Evolutionary conservation across 2,329 filamentous ascomycete species (phyloP), one percentile per base, ranked within the genome.

Genomic region (Graphiopsis chlorocephala): DNA sequence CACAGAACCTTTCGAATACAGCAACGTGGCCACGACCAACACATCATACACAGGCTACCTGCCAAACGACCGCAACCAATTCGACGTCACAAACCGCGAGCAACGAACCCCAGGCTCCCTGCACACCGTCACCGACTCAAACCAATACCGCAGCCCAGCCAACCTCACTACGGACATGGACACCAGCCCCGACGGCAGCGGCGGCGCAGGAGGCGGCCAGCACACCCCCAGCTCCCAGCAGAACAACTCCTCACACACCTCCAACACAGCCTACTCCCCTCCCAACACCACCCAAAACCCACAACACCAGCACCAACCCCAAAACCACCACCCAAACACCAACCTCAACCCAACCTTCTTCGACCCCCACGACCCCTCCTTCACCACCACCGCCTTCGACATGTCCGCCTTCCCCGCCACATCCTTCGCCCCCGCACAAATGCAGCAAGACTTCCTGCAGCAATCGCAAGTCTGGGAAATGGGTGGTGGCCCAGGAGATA

Each of bases 151-250:
- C n/a, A 73, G 71, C 63, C 69, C 71, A 23, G 48, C 33, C n/a
- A 66, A 64, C 50, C 35, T 63, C 31, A 64, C 52, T 38, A 63
- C 56, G 15, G 70, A 73, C 15, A 75, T 74, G 73, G 72, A 74
- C 61, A 70, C 67, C 25, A 74, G 70, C 66, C 72, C 72, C 7
- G 71, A 74, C 61, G 69, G 67, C 42, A 75, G 71, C 61, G 65
- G 64, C 29, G 25, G 55, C 20, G 60, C 25, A 12, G 58, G 38
- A 20, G 66, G 70, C 28, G 71, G 72, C 42, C 67, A 71, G 14
- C 66, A 66, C 15, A 74, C 70, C 5, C 73, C 73, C 2, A 67
- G 66, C 28, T 74, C 72, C 2, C 65, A 70, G 33, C 67, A 67
- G 11, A 70, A 72, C 28, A 48, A 59, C n/a, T 73, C 72, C 14